phyloP scores from a whole-genome alignment of 805 yeast genomes.

The Nakazawaea wickerhamii region DNA sequence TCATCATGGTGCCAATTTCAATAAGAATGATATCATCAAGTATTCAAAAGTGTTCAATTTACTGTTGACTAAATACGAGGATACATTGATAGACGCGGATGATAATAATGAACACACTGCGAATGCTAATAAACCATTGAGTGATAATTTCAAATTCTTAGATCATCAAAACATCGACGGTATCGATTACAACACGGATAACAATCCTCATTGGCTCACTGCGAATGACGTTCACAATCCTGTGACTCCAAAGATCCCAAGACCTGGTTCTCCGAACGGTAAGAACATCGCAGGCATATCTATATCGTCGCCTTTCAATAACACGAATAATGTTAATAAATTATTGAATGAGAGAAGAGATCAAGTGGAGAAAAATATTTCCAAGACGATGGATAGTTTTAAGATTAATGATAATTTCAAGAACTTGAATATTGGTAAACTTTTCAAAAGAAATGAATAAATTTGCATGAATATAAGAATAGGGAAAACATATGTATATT shows the following conservation, averaged over 20 bases:
- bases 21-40: slow-evolving; percentile 29
- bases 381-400: slow-evolving; percentile 43
- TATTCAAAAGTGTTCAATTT: slow-evolving; percentile 34
- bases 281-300: slow-evolving; percentile 30
- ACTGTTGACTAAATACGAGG: slow-evolving; percentile 31
- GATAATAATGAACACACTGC: slow-evolving; percentile 15
- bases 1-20: slow-evolving; percentile 19
- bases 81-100: slow-evolving; percentile 16
- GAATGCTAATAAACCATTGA: slow-evolving; percentile 25
- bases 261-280: slow-evolving; percentile 9
- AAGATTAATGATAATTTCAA: slow-evolving; percentile 64
- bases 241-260: not conserved
- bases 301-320: slow-evolving; percentile 13
- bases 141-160: slow-evolving; percentile 27
- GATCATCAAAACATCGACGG: slow-evolving; percentile 12
- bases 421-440: slow-evolving; percentile 46
- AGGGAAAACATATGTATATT: not conserved
- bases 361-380: slow-evolving; percentile 37
- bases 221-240: not conserved
- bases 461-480: not conserved
- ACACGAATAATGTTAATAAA: slow-evolving; percentile 9
- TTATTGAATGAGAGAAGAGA: slow-evolving; percentile 34
- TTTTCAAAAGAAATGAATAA: slow-evolving; percentile 36
- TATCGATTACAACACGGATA: slow-evolving; percentile 23
- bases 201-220: slow-evolving; percentile 10